Percentiles rank a stretch among this genome's conserved stretches.
Conservation (phyloP, 371 early-diverging fungal species). For the Syncephalastrum racemosum region DNA sequence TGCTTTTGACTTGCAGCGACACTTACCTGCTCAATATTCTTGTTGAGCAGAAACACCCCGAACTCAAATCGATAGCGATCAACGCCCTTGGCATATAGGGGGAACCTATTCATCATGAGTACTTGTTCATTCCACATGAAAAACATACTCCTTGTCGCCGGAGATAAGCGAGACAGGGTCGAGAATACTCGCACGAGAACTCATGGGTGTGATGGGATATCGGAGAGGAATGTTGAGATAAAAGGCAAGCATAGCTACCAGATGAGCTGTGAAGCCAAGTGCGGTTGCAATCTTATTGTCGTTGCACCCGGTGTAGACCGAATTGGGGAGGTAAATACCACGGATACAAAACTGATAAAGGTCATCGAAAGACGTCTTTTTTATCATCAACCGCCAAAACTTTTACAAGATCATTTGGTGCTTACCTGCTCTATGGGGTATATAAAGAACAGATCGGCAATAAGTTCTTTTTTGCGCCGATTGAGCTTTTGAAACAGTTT, state of each 20-base stretch:
- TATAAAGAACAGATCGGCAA: slow-evolving; percentile 60
- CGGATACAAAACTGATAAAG: slow-evolving; percentile 60
- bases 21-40: slow-evolving; percentile 81
- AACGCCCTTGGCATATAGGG: slow-evolving; percentile 70
- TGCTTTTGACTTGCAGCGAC: not conserved
- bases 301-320: slow-evolving; percentile 56
- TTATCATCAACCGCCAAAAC: slow-evolving; percentile 32
- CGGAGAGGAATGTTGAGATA: slow-evolving; percentile 73
- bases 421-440: slow-evolving; percentile 68
- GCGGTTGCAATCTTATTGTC: slow-evolving; percentile 76
- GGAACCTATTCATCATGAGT: slow-evolving; percentile 59
- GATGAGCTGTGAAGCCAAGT: slow-evolving; percentile 72
- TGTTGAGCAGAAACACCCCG: slow-evolving; percentile 83
- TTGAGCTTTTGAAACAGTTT: slow-evolving; percentile 39
- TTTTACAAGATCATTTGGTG: not conserved
- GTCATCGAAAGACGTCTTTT: slow-evolving; percentile 50
- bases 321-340: slow-evolving; percentile 67
- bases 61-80: slow-evolving; percentile 78
- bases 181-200: slow-evolving; percentile 69
- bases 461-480: slow-evolving; percentile 53
- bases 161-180: slow-evolving; percentile 65
- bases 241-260: slow-evolving; percentile 70
- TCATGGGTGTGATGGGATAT: slow-evolving; percentile 78
- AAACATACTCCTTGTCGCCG: slow-evolving; percentile 56
- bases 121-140: not conserved